Base-by-base conservation (phyloP, 768 basidiomycete species). In the Chalciporus sphaerocephalus region DNA sequence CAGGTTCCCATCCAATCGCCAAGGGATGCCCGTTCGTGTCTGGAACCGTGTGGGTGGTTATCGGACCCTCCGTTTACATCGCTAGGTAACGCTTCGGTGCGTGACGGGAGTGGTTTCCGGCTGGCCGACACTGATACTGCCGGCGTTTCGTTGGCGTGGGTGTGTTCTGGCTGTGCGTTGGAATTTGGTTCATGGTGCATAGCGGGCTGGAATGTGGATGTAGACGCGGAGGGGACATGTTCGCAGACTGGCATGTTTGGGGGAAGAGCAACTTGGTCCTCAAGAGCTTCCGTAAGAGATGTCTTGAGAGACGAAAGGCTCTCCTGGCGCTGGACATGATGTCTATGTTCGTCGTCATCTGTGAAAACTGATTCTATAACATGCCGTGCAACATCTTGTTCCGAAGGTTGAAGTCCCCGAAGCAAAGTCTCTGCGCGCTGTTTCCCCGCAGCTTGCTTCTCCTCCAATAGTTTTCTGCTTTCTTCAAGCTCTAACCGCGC, bases 1-100 rank as follows among this genome's bases (percentile, higher is more conserved):
- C 79, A 86, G 0, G 77, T 80, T 0, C 87, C 85, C 74, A 89
- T 79, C 87, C 87, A 90, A 38, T 85, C 82, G 16, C 83, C 80
- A 38, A 87, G 55, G 3, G 61, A 62, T 8, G 67, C 55, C 43
- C 55, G 64, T 17, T 76, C 74, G 3, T 56, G 57, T 40, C 60
- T 68, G 20, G 54, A 38, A 13, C 37, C 47, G 24, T 45, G 55
- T 12, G 21, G 6, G 30, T 51, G 52, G 41, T 23, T 27, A 40
- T 52, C 46, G n/a, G 42, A 25, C 10, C 20, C 22, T 41, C 30
- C 42, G 38, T 50, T 51, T 36, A 45, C 38, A 46, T 50, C 40
- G 16, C 50, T 48, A 18, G 13, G 15, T n/a, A 37, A 30, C 15
- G 24, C 6, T 7, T 46, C 35, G 13, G 8, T 24, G 15, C 39